A percentile compares a stretch with the other conserved stretches of the same genome.
phyloP scores from a whole-genome alignment of 352 stramenopile species.

The Globisporangium alternatum region DNA sequence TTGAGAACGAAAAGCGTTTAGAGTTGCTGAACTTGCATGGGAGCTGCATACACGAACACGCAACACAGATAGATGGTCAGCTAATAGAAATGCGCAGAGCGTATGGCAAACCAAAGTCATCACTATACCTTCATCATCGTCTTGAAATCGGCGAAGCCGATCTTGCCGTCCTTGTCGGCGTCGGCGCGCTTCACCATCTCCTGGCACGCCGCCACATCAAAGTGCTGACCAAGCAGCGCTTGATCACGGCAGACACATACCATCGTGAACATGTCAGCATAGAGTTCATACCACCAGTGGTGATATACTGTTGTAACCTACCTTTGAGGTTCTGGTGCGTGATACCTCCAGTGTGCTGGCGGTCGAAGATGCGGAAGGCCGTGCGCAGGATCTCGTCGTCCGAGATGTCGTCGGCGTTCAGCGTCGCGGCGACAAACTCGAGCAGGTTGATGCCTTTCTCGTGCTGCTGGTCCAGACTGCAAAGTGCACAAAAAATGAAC shows the following conservation, averaged over 20 bases:
- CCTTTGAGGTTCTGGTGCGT: slow-evolving; percentile 43
- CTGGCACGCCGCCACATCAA: slow-evolving; percentile 44
- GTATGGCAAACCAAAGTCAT: neutral
- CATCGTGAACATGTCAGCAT: neutral
- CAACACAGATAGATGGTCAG: neutral
- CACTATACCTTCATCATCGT: slow-evolving; percentile 53
- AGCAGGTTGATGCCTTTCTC: slow-evolving; percentile 74
- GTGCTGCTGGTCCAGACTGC: slow-evolving; percentile 68
- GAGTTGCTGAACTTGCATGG: slow-evolving; percentile 15
- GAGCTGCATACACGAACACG: slow-evolving; percentile 6
- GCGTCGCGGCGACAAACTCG: slow-evolving; percentile 73
- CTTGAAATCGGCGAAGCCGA: slow-evolving; percentile 68
- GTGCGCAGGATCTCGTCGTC: slow-evolving; percentile 51
- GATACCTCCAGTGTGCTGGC: slow-evolving; percentile 56
- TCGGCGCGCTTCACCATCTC: slow-evolving; percentile 70
- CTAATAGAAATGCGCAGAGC: neutral
- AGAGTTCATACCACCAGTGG: neutral
- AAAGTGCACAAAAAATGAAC: neutral
- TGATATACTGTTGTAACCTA: neutral
- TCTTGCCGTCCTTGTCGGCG: slow-evolving; percentile 60
- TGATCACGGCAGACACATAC: neutral
- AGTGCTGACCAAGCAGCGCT: slow-evolving; percentile 59
- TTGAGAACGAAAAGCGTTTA: slow-evolving; percentile 4
- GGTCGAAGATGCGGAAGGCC: slow-evolving; percentile 64
- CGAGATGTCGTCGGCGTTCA: slow-evolving; percentile 54